A percentile compares a stretch with the other conserved stretches of the same genome.
Conservation (phyloP, 306 rosid species). For the Dalbergia cultrata region DNA sequence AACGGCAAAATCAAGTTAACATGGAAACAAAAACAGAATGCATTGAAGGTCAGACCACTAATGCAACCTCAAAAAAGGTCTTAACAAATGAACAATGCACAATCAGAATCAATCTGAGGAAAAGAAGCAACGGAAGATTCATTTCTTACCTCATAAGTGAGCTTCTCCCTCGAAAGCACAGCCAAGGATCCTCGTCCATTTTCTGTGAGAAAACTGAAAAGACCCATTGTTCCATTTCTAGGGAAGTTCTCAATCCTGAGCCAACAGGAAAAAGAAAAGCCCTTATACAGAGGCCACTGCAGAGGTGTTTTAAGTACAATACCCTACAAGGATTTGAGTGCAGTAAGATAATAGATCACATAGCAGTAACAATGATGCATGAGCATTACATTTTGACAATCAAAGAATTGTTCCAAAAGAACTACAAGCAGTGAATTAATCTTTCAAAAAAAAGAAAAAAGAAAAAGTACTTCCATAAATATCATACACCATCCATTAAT, state of each 20-base stretch:
- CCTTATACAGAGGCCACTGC: conserved; percentile 95
- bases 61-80: conserved; percentile 28
- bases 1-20: conserved; percentile 43
- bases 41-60: conserved; percentile 19
- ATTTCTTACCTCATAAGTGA: conserved; percentile 78
- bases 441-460: neutral
- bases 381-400: conserved; percentile 24
- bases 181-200: conserved; percentile 94
- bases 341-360: conserved; percentile 36
- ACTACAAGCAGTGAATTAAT: conserved; percentile 26
- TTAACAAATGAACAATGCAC: conserved; percentile 16
- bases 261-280: conserved; percentile 97
- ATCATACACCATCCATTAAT: conserved; percentile 34
- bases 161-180: conserved; percentile 79
- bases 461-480: neutral
- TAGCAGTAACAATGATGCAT: conserved; percentile 36
- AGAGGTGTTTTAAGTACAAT: conserved; percentile 82
- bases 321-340: conserved; percentile 72
- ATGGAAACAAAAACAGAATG: conserved; percentile 16
- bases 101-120: conserved; percentile 19
- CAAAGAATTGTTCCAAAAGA: conserved; percentile 18
- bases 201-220: conserved; percentile 91
- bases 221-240: conserved; percentile 86
- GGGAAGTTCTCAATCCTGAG: conserved; percentile 96
- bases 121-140: conserved; percentile 34